Percentiles rank a stretch among this genome's conserved stretches.
phyloP scores from a whole-genome alignment of 2,329 filamentous ascomycete species.

The Ophiostoma triangulosporum region DNA sequence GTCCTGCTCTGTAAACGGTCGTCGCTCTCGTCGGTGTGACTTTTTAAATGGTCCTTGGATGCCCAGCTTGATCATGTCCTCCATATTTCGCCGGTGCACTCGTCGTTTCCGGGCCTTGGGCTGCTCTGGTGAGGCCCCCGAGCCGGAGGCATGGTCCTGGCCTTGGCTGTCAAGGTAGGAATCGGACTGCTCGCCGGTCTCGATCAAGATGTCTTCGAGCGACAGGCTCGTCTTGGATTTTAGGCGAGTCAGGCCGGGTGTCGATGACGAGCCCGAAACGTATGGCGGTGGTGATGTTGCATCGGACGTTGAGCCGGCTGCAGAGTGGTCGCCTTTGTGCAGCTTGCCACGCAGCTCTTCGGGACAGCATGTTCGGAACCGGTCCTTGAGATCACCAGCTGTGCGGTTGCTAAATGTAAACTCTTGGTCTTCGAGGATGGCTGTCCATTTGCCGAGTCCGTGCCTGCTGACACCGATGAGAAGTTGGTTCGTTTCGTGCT shows the following conservation, averaged over 20 bases:
- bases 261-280: background rate
- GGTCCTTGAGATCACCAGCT: slow-evolving; percentile 50
- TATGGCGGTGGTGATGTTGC: background rate
- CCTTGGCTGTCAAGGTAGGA: slow-evolving; percentile 11
- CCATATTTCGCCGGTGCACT: slow-evolving; percentile 29
- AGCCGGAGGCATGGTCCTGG: slow-evolving; percentile 7
- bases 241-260: slow-evolving; percentile 9
- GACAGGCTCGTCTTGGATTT: slow-evolving; percentile 36
- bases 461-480: slow-evolving; percentile 47
- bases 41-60: slow-evolving; percentile 50
- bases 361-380: slow-evolving; percentile 53
- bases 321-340: slow-evolving; percentile 15
- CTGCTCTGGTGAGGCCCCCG: slow-evolving; percentile 11
- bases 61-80: slow-evolving; percentile 36
- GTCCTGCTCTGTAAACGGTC: slow-evolving; percentile 49
- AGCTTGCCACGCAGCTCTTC: slow-evolving; percentile 38
- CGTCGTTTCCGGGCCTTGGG: slow-evolving; percentile 24
- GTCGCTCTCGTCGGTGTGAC: slow-evolving; percentile 44
- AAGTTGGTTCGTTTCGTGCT: slow-evolving; percentile 50
- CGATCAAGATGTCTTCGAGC: slow-evolving; percentile 43
- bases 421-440: slow-evolving; percentile 45
- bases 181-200: slow-evolving; percentile 24
- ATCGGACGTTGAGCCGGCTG: slow-evolving; percentile 3
- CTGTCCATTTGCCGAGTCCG: slow-evolving; percentile 52
- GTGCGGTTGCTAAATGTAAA: slow-evolving; percentile 49